Conservation (phyloP, 768 basidiomycete species). For the Trichaptum fuscoviolaceum region DNA sequence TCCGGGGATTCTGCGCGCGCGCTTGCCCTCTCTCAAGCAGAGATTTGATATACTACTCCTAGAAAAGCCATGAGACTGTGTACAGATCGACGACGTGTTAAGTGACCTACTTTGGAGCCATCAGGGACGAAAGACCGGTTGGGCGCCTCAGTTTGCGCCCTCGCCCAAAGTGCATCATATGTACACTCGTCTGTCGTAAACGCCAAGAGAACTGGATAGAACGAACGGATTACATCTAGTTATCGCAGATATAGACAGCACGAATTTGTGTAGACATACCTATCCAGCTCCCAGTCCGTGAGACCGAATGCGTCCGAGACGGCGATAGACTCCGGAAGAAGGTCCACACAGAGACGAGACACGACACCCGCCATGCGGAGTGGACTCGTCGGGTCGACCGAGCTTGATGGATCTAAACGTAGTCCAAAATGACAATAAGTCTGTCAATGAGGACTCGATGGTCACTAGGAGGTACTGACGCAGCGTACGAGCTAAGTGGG, state of each 20-base stretch:
- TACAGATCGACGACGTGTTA: background rate
- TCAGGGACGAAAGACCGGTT: slow-evolving; percentile 45
- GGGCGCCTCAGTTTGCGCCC: slow-evolving; percentile 53
- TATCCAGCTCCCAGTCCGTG: slow-evolving; percentile 70
- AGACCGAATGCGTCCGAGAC: slow-evolving; percentile 72
- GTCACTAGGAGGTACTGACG: slow-evolving; percentile 55
- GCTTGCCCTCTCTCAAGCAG: slow-evolving; percentile 44
- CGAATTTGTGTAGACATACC: slow-evolving; percentile 32
- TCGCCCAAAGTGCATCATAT: slow-evolving; percentile 61
- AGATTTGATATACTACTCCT: slow-evolving; percentile 49
- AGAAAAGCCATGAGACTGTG: background rate
- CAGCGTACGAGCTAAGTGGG: slow-evolving; percentile 3
- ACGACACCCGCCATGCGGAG: slow-evolving; percentile 52
- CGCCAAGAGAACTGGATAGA: slow-evolving; percentile 51
- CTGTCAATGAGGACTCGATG: slow-evolving; percentile 48
- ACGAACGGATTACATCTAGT: no score
- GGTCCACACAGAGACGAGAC: slow-evolving; percentile 38
- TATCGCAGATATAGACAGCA: background rate
- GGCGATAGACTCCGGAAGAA: slow-evolving; percentile 62
- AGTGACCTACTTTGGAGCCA: slow-evolving; percentile 47
- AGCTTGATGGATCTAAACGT: slow-evolving; percentile 20
- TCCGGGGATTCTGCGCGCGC: slow-evolving; percentile 25
- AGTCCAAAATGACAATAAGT: slow-evolving; percentile 56
- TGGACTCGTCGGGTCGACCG: slow-evolving; percentile 38
- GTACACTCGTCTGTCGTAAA: slow-evolving; percentile 58